phyloP scores from a whole-genome alignment of 192 early-diverging fungal genomes.

The Lobosporangium transversale region DNA sequence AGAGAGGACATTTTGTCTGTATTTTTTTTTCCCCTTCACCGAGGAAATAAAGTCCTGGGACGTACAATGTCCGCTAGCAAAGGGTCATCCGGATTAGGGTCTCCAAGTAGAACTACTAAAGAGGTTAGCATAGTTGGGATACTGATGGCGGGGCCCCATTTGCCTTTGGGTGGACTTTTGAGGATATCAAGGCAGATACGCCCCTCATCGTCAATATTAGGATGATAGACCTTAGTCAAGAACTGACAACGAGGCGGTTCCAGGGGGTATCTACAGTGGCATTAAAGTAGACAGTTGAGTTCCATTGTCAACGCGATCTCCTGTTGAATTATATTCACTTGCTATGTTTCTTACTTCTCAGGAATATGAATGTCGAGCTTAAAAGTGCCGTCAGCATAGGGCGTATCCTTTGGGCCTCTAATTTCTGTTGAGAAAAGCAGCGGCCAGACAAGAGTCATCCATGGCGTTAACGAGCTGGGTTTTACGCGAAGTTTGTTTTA shows the following conservation, averaged over 20 bases:
- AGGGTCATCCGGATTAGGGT: constrained; percentile 82
- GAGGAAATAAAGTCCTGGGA: too few species aligned
- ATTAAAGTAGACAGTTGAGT: not conserved
- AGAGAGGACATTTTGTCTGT: too few species aligned
- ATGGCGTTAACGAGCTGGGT: too few species aligned
- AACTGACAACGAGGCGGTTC: constrained; percentile 77
- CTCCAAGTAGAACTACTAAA: constrained; percentile 63
- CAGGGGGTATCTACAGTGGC: constrained; percentile 67
- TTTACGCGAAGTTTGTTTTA: too few species aligned
- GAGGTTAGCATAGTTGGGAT: constrained; percentile 69
- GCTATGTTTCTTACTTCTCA: constrained; percentile 35
- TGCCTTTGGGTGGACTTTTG: constrained; percentile 67
- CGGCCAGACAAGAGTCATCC: too few species aligned
- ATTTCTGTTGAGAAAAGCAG: too few species aligned
- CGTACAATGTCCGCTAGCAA: constrained; percentile 73
- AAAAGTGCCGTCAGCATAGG: constrained; percentile 73
- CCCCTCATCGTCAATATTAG: constrained; percentile 82
- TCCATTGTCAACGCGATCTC: not conserved
- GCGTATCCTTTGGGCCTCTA: constrained; percentile 70
- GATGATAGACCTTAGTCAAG: constrained; percentile 82
- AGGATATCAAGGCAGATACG: constrained; percentile 80
- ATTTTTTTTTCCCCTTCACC: too few species aligned
- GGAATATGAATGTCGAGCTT: constrained; percentile 69
- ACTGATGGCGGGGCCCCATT: constrained; percentile 77
- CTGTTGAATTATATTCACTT: not conserved